A percentile compares a stretch with the other conserved stretches of the same genome.
Conservation (phyloP, 768 basidiomycete genomes). For the Piloderma croceum region DNA sequence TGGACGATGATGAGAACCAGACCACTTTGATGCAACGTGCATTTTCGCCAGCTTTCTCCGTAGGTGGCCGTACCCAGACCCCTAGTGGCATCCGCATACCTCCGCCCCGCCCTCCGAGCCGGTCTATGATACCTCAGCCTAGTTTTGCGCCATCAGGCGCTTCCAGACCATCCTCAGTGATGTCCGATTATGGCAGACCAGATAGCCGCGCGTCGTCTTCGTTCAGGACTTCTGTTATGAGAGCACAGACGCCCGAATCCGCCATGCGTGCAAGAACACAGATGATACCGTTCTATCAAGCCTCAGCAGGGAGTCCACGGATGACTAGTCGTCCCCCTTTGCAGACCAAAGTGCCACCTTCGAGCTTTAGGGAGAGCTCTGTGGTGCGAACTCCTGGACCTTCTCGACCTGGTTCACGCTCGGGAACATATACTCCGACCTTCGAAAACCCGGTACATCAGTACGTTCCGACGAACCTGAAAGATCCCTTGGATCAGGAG, state of each 20-base stretch:
- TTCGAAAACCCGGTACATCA: slow-evolving; percentile 51
- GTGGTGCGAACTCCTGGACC: slow-evolving; percentile 41
- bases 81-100: slow-evolving; percentile 40
- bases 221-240: slow-evolving; percentile 39
- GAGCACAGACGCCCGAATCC: slow-evolving; percentile 69
- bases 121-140: slow-evolving; percentile 80
- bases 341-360: slow-evolving; percentile 54
- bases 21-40: slow-evolving; percentile 51
- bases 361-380: slow-evolving; percentile 65
- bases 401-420: slow-evolving; percentile 61
- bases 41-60: slow-evolving; percentile 56
- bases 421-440: slow-evolving; percentile 58
- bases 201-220: slow-evolving; percentile 48
- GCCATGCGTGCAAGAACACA: slow-evolving; percentile 54
- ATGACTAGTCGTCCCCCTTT: slow-evolving; percentile 34
- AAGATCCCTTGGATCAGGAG: slow-evolving; percentile 80
- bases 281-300: slow-evolving; percentile 51
- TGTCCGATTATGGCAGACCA: slow-evolving; percentile 57
- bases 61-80: slow-evolving; percentile 39
- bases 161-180: slow-evolving; percentile 64
- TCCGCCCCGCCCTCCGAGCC: slow-evolving; percentile 70
- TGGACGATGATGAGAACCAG: slow-evolving; percentile 41
- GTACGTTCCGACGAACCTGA: slow-evolving; percentile 59
- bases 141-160: slow-evolving; percentile 63
- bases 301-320: slow-evolving; percentile 34